phyloP scores from a whole-genome alignment of 495 filamentous ascomycete species.

The Aspergillus homomorphus region DNA sequence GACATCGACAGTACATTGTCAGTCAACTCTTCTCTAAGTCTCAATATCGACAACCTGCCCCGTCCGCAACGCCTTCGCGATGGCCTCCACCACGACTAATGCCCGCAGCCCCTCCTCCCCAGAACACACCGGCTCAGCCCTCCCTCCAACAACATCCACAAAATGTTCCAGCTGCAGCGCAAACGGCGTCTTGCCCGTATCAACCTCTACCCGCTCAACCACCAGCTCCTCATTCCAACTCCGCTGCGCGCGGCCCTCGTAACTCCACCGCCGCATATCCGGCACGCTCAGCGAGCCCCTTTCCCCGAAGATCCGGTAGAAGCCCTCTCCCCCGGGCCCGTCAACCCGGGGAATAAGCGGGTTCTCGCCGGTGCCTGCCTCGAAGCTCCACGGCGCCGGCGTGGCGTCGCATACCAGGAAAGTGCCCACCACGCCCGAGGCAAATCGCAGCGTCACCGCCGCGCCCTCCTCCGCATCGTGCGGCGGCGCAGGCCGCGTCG shows the following conservation, averaged over 20 bases:
- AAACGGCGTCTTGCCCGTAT: constrained; percentile 44
- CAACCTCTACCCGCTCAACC: constrained; percentile 36
- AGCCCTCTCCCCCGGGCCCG: constrained; percentile 32
- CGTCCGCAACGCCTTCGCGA: constrained; percentile 36
- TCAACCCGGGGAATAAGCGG: constrained; percentile 44
- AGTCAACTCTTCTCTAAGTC: not conserved
- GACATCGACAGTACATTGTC: no score
- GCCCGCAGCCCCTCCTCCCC: constrained; percentile 45
- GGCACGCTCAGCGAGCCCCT: constrained; percentile 53
- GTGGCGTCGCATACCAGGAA: constrained; percentile 54
- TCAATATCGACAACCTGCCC: constrained; percentile 37
- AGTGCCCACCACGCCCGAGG: constrained; percentile 55
- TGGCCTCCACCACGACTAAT: constrained; percentile 43
- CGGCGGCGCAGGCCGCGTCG: constrained; percentile 14
- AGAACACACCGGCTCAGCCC: constrained; percentile 42
- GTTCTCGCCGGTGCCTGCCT: constrained; percentile 58
- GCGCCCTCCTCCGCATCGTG: constrained; percentile 57
- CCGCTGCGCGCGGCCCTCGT: constrained; percentile 34
- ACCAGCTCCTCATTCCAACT: constrained; percentile 32
- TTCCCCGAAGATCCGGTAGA: constrained; percentile 57
- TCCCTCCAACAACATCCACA: constrained; percentile 47
- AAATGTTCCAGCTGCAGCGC: constrained; percentile 56
- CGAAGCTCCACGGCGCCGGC: constrained; percentile 52
- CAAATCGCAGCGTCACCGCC: constrained; percentile 53
- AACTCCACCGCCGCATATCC: constrained; percentile 54